Evolutionary conservation across 2,329 filamentous ascomycete species (phyloP).

Genomic region (Aspergillus chevalieri): DNA sequence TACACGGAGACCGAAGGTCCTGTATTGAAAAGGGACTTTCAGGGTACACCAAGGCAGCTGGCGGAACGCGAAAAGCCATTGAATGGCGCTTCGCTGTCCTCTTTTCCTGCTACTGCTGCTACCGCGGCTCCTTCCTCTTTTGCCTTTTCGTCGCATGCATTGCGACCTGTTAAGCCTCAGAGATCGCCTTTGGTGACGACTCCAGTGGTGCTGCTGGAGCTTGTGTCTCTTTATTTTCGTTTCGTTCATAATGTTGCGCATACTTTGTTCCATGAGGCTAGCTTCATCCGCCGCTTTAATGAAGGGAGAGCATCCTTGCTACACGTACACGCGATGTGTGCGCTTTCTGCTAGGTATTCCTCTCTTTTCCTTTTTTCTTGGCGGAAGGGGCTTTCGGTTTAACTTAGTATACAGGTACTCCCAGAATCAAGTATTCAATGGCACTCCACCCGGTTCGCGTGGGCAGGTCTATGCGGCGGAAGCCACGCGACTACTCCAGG

Average conservation of each 20-base stretch:
- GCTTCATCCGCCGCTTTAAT: slow-evolving; percentile 12
- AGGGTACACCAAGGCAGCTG: background rate
- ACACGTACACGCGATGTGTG: slow-evolving; percentile 16
- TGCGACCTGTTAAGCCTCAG: background rate
- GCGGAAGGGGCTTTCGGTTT: background rate
- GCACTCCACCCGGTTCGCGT: slow-evolving; percentile 8
- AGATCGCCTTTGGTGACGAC: slow-evolving; percentile 2
- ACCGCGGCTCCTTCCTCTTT: background rate
- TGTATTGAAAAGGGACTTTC: background rate
- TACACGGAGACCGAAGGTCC: background rate
- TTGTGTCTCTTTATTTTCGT: slow-evolving; percentile 15
- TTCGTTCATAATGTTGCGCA: slow-evolving; percentile 19
- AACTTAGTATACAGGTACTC: slow-evolving; percentile 11
- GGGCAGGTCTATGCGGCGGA: slow-evolving; percentile 9
- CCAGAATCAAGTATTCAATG: slow-evolving; percentile 7
- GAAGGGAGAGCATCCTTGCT: slow-evolving; percentile 12
- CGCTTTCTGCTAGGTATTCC: slow-evolving; percentile 15
- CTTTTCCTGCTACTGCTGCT: too few relatives aligned
- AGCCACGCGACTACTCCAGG: slow-evolving; percentile 9
- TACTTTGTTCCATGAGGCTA: slow-evolving; percentile 16
- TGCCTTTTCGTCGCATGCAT: background rate
- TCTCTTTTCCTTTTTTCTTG: background rate
- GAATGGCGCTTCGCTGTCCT: background rate
- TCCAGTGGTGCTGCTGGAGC: slow-evolving; percentile 7
- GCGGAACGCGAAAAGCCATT: background rate